Percentiles rank a stretch among this genome's conserved stretches.
Evolutionary conservation across 306 rosid species (phyloP).

Genomic region (Abrus pulchellus): DNA sequence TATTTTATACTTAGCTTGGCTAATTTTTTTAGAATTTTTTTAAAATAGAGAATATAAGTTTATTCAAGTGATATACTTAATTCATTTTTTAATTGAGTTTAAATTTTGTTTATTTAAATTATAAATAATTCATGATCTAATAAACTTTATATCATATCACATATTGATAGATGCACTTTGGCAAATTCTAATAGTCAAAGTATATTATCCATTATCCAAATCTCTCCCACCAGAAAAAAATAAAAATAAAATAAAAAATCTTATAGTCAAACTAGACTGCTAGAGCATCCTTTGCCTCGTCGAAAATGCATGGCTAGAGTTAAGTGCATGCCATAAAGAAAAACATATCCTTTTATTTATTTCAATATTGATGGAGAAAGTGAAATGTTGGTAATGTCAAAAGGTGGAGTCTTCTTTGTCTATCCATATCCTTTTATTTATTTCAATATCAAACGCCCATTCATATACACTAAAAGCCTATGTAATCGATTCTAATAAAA

Average conservation of each 20-base stretch:
- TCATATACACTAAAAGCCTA: background rate
- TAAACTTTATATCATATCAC: background rate
- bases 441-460: constrained; percentile 13
- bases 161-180: constrained; percentile 15
- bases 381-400: constrained; percentile 35
- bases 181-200: constrained; percentile 41
- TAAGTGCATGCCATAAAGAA: background rate
- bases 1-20: background rate
- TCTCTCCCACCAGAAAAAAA: background rate
- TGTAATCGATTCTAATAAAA: background rate
- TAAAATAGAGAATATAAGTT: too few species aligned
- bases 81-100: too few species aligned
- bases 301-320: constrained; percentile 21
- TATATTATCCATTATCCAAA: constrained; percentile 26
- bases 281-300: constrained; percentile 13
- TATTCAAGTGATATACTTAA: too few species aligned
- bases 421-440: background rate
- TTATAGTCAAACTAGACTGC: constrained; percentile 47
- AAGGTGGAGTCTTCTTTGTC: background rate
- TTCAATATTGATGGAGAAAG: constrained; percentile 19
- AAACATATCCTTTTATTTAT: too few species aligned
- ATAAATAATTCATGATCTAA: too few species aligned
- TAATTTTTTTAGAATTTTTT: too few species aligned
- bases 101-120: too few species aligned
- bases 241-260: background rate